Conservation (phyloP, 768 basidiomycete genomes). For the Pleurotus citrinopileatus region DNA sequence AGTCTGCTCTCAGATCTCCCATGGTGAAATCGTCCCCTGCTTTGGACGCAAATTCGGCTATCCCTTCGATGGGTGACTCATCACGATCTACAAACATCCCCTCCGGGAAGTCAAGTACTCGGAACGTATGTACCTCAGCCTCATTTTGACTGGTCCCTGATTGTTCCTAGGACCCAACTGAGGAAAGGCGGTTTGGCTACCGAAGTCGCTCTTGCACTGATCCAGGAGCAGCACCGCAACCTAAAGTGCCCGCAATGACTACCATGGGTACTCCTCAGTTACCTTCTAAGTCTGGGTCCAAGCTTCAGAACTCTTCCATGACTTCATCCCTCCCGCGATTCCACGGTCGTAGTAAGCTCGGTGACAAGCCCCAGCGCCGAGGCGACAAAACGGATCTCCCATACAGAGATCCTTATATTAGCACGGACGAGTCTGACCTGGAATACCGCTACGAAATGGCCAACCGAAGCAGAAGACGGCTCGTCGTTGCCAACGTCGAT, state of each 20-base stretch:
- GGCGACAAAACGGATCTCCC: constrained; percentile 18
- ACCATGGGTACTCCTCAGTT: constrained; percentile 11
- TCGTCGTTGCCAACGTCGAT: constrained; percentile 44
- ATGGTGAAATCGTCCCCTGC: constrained; percentile 23
- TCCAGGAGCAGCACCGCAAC: constrained; percentile 22
- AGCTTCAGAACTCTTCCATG: background rate
- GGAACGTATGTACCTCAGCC: constrained; percentile 8
- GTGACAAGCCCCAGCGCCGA: constrained; percentile 4
- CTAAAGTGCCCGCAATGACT: background rate
- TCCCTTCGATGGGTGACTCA: constrained; percentile 15
- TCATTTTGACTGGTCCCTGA: constrained; percentile 17
- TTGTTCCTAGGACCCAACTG: constrained; percentile 3
- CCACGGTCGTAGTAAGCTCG: constrained; percentile 11
- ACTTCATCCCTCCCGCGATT: background rate
- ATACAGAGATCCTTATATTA: constrained; percentile 18
- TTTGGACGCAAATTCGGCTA: constrained; percentile 11
- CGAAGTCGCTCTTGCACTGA: constrained; percentile 32
- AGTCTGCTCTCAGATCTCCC: constrained; percentile 36
- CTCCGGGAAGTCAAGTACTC: constrained; percentile 20
- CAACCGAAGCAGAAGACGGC: constrained; percentile 33
- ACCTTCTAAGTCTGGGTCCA: constrained; percentile 2
- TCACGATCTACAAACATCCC: no score
- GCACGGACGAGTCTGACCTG: constrained; percentile 41
- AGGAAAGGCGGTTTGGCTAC: constrained; percentile 17
- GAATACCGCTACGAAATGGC: constrained; percentile 38